Base-by-base conservation (phyloP, 192 early-diverging fungal genomes). In the Coemansia sp. region DNA sequence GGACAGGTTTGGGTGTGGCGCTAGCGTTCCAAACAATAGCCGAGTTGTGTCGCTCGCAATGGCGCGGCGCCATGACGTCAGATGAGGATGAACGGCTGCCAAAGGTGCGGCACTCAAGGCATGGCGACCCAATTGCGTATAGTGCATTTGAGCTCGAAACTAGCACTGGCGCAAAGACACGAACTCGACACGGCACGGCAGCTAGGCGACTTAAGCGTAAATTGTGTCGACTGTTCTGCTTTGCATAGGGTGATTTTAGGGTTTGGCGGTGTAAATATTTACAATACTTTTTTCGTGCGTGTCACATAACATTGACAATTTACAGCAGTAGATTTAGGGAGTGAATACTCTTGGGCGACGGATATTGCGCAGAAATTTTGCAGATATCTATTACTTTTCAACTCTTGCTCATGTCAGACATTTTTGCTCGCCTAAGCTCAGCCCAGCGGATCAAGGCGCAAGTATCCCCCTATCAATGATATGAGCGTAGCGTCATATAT, bases 111-210 rank as follows among this genome's bases (percentile, higher is more conserved):
- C 21, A 31, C 27, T 81, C 79, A 11, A 62, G 71, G 17, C 79
- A 81, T 29, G 79, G 79, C 48, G 79, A 81, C 68, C 79, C 79
- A 6, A 81, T 81, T 24, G 35, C 61, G 17, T 74, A 77, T 56
- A 62, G 67, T 21, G 36, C 35, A 11, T 70, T 79, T 51, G 77
- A 79, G 7, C 48, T 79, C 2, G 77, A 70, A 61, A 70, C 34
- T 41, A 24, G 11, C 13, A 59, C n/a, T 9, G 44, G 2, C 14
- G 14, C 21, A 71, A 64, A 37, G 41, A 24, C 41, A 16, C 41
- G 44, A 19, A 4, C 17, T 21, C 57, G 53, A 33, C 59, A 46
- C 45, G 37, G 27, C 9, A 44, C 66, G 21, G n/a, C 50, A 24
- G 27, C 24, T 27, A 39, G 29, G 21, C 61, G 73, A 29, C n/a